Base-by-base conservation (phyloP, 129 eudicot species). In the Scalesia atractyloides region DNA sequence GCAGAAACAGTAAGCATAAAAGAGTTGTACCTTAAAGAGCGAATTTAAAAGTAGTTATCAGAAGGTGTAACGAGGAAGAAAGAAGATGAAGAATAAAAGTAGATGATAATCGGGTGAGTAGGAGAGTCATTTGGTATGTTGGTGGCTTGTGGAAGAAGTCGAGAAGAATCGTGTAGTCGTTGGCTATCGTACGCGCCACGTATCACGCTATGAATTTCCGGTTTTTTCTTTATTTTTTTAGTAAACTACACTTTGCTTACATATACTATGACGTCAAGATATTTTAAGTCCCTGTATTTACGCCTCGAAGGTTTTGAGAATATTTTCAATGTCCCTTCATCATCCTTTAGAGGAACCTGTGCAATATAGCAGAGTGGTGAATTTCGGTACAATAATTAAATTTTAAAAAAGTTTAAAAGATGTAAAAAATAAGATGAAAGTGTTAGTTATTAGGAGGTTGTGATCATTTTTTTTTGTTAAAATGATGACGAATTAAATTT, bases 161-260 rank as follows among this genome's bases (percentile, higher is more conserved):
- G 77, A 71, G 77, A 78, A 64, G 82, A 78, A 64, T 78, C 77
- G 67, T 68, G 64, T 73, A 72, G 68, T 78, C 70, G 82, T 46
- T 78, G 82, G 82, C 67, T 71, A 64, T 78, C 82, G 49, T 71
- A 72, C 51, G 82, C 77, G 64, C 77, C 82, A 78, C 82, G 82
- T 78, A 63, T 53, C 66, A 50, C 47, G 5, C 72, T 43, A 22
- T 9, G 66, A 11, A 18, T 62, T 39, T 43, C 36, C 50, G 5
- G 7, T 51, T 70, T 49, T 41, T 62, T 5, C 49, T 15, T 15
- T 10, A 43, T 53, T 16, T 66, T 61, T 61, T 61, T 1, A 48
- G 16, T 47, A 11, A 73, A 73, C 18, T 56, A 67, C 74, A 54
- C 2, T 69, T 61, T 13, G n/a, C 46, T 0, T 19, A 51, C 82